Percentiles rank a stretch among this genome's conserved stretches.
Conservation (phyloP, 1,284 basidiomycete genomes). For the Tilletia setariae region DNA sequence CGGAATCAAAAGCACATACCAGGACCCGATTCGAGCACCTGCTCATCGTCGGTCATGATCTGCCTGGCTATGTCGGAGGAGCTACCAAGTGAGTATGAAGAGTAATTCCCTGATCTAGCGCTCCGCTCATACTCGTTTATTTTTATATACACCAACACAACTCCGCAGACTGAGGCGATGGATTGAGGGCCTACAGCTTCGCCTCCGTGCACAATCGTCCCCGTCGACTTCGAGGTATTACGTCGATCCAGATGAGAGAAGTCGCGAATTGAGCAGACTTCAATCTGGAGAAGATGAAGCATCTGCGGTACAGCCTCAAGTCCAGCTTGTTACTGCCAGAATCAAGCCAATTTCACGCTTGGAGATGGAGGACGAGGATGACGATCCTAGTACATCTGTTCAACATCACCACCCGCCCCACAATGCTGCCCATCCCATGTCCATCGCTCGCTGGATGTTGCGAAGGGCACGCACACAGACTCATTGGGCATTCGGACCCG, state of each 20-base stretch:
- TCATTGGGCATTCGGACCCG: constrained; percentile 11
- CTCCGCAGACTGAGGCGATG: neutral
- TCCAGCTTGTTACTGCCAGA: constrained; percentile 2
- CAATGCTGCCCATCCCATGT: neutral
- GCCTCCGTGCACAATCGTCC: neutral
- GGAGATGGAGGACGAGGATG: neutral
- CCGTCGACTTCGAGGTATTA: neutral
- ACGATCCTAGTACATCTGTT: neutral
- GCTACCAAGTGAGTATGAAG: constrained; percentile 6
- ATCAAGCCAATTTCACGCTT: neutral
- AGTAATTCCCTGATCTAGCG: too few relatives aligned
- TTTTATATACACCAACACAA: too few relatives aligned
- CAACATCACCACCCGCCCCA: neutral
- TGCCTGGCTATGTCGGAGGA: neutral
- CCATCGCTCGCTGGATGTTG: constrained; percentile 6
- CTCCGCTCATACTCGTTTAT: too few relatives aligned
- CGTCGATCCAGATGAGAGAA: neutral
- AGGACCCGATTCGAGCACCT: neutral
- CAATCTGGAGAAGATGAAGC: neutral
- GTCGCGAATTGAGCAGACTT: neutral
- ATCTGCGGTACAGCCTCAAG: neutral
- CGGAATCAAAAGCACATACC: neutral
- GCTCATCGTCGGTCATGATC: constrained; percentile 8
- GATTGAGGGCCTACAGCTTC: constrained; percentile 10
- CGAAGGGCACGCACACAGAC: neutral